Evolutionary conservation across 2,329 filamentous ascomycete genomes (phyloP).

Genomic region (Alternaria triticimaculans): DNA sequence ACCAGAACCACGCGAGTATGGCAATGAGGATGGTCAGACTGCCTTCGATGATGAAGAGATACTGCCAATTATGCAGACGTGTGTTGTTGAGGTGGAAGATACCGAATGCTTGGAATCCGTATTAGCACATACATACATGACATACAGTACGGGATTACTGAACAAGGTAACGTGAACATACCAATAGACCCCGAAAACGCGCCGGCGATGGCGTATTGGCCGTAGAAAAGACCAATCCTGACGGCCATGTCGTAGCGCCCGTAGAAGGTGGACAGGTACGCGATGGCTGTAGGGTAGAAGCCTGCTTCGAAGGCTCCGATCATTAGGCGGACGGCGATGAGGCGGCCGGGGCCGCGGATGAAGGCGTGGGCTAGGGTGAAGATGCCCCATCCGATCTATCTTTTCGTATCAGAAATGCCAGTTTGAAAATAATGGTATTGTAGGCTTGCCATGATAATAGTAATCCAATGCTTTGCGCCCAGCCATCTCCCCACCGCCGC

Average conservation of each 20-base stretch:
- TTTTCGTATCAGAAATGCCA: background rate
- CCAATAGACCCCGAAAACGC: constrained; percentile 51
- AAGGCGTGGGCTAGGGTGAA: constrained; percentile 33
- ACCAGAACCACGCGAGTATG: constrained; percentile 36
- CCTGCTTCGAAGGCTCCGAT: constrained; percentile 59
- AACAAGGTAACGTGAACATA: constrained; percentile 1
- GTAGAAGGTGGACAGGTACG: constrained; percentile 62
- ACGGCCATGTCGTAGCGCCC: constrained; percentile 50
- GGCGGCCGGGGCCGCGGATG: constrained; percentile 21
- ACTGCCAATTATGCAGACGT: constrained; percentile 55
- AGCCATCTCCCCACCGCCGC: constrained; percentile 29
- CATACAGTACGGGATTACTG: background rate
- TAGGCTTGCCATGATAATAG: constrained; percentile 24
- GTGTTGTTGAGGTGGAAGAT: constrained; percentile 57
- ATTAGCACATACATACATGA: background rate
- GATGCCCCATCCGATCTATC: constrained; percentile 32
- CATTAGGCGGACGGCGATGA: constrained; percentile 30
- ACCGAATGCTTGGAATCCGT: constrained; percentile 35
- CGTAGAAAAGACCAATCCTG: constrained; percentile 55
- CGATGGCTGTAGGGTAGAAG: constrained; percentile 62
- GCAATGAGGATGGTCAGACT: constrained; percentile 41
- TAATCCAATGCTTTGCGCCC: constrained; percentile 27
- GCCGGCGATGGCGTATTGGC: constrained; percentile 51
- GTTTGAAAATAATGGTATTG: background rate
- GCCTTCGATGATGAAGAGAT: constrained; percentile 55